phyloP scores from a whole-genome alignment of 129 eudicot genomes.

The Flaveria bidentis region DNA sequence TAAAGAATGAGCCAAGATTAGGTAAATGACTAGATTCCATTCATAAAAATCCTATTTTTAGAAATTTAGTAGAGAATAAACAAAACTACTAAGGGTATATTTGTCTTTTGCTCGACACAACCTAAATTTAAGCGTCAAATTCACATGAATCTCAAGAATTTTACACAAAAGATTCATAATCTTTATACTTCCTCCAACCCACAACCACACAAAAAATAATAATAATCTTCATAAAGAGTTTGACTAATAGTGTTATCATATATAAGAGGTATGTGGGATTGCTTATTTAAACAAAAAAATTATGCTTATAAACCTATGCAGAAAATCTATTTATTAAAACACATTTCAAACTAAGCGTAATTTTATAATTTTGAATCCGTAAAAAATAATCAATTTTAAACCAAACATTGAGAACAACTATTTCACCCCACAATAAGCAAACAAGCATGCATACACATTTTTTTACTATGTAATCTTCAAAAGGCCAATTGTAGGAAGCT shows the following conservation, averaged over 20 bases:
- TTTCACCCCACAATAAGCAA: too few species aligned
- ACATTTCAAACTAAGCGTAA: too few species aligned
- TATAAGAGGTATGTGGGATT: too few species aligned
- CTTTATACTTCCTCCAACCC: constrained; percentile 19
- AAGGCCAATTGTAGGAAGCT: too few species aligned
- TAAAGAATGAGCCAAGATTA: constrained; percentile 19
- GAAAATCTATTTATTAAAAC: too few species aligned
- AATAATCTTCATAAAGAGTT: not conserved
- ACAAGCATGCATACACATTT: too few species aligned
- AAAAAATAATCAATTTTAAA: too few species aligned
- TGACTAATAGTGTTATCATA: not conserved
- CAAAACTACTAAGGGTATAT: constrained; percentile 17
- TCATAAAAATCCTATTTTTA: constrained; percentile 18
- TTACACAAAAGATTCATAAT: constrained; percentile 21
- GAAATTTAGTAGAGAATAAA: constrained; percentile 5
- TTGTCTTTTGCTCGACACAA: constrained; percentile 14
- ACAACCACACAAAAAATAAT: not conserved
- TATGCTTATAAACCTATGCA: too few species aligned
- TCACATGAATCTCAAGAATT: constrained; percentile 14
- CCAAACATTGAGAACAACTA: too few species aligned
- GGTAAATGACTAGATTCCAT: constrained; percentile 5
- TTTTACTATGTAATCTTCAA: too few species aligned
- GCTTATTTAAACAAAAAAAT: too few species aligned
- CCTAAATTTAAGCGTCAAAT: constrained; percentile 1
- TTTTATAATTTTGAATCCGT: too few species aligned